These are phyloP conservation scores for Linderina pennispora DNA, from an alignment of 192 early-diverging fungal genomes.

Conservation along the genomic window DNA sequence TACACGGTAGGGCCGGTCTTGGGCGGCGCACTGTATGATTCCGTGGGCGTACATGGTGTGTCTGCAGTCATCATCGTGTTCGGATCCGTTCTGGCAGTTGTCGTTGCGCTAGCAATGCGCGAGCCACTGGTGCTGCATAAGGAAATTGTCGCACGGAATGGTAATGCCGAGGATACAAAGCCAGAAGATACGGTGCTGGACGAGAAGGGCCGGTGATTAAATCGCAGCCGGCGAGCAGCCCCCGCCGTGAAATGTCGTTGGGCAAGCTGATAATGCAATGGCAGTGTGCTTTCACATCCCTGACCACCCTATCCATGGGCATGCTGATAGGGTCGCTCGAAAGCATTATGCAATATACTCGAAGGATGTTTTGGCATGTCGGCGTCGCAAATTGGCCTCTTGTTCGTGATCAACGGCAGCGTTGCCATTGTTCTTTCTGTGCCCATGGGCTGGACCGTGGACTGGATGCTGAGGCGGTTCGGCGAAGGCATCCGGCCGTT, in stretches of 20 bases:
- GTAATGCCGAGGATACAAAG: too few relatives aligned
- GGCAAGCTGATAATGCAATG: conserved; percentile 32
- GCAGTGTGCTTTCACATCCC: conserved; percentile 28
- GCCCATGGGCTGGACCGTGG: conserved; percentile 17
- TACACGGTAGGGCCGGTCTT: conserved; percentile 34
- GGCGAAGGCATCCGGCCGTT: conserved; percentile 21
- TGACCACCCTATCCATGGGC: conserved; percentile 20
- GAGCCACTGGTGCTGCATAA: conserved; percentile 26
- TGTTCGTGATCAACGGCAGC: conserved; percentile 33
- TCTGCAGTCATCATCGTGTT: conserved; percentile 18
- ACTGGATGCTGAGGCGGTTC: conserved; percentile 18
- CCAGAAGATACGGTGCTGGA: too few relatives aligned
- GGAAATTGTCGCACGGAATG: too few relatives aligned
- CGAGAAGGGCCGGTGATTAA: too few relatives aligned
- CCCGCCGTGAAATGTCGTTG: too few relatives aligned
- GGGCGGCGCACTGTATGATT: conserved; percentile 30
- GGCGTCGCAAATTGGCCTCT: conserved; percentile 21
- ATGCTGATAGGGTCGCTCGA: conserved; percentile 28
- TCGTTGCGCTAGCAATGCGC: conserved; percentile 19
- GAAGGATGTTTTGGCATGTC: conserved; percentile 26
- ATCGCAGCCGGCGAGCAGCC: too few relatives aligned
- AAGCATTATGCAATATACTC: conserved; percentile 19
- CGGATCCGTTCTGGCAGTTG: conserved; percentile 8
- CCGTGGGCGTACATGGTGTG: conserved; percentile 24
- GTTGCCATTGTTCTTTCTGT: conserved; percentile 20